A percentile compares a stretch with the other conserved stretches of the same genome.
These are phyloP conservation scores for Gossypium ekmanianum DNA, from an alignment of 345 rosid genomes.

Conservation along the genomic window DNA sequence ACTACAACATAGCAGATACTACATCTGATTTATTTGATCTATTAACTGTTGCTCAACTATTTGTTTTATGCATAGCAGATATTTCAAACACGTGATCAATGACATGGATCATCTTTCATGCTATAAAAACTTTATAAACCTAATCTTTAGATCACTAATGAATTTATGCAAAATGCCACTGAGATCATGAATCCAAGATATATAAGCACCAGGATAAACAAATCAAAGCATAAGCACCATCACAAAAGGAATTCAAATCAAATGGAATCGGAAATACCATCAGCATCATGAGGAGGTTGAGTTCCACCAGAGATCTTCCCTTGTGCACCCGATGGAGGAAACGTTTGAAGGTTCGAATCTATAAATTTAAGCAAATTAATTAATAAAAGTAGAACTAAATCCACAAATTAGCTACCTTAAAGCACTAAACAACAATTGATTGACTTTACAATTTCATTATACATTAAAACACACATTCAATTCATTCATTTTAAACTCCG, in stretches of 20 bases:
- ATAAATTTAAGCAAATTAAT: conserved; percentile 22
- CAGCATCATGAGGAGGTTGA: conserved; percentile 83
- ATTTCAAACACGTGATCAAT: not conserved
- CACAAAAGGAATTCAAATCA: not conserved
- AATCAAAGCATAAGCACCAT: not conserved
- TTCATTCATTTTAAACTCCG: not conserved
- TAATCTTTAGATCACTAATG: not conserved
- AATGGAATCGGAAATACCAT: conserved; percentile 37
- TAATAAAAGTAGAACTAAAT: not conserved
- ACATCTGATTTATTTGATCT: not conserved
- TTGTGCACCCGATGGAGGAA: conserved; percentile 66
- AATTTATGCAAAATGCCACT: not conserved
- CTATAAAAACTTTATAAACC: not conserved
- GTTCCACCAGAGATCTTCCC: conserved; percentile 81
- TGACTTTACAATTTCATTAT: not conserved
- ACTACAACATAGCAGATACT: not conserved
- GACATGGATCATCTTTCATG: not conserved
- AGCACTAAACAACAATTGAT: not conserved
- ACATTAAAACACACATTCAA: not conserved
- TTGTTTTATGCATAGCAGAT: not conserved
- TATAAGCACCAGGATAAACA: not conserved
- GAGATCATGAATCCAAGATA: not conserved
- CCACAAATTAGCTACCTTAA: not conserved
- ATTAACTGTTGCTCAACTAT: not conserved
- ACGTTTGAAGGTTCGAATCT: conserved; percentile 76